These are phyloP conservation scores for Fusarium torulosum DNA, from an alignment of 2,329 filamentous ascomycete species.

Conservation along the genomic window DNA sequence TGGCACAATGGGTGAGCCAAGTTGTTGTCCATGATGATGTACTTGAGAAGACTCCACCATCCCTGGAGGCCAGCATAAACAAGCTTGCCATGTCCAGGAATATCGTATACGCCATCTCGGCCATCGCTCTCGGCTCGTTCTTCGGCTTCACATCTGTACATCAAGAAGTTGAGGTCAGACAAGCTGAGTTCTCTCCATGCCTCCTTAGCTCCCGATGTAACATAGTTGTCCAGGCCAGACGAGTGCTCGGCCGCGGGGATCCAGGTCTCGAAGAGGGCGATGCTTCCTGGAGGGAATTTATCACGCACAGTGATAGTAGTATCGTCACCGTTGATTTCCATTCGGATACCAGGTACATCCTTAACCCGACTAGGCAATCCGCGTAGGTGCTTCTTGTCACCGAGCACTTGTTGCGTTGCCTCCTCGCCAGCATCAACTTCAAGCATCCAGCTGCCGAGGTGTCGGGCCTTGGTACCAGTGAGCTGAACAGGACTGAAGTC, in stretches of 20 bases:
- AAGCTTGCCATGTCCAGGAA: conserved; percentile 85
- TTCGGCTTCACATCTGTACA: conserved; percentile 93
- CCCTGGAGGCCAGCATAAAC: conserved; percentile 98
- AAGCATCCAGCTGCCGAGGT: conserved; percentile 91
- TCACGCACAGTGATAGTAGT: conserved; percentile 85
- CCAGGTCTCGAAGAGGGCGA: conserved; percentile 96
- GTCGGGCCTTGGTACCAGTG: conserved; percentile 84
- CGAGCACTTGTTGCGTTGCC: conserved; percentile 71
- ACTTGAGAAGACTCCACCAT: conserved; percentile 93
- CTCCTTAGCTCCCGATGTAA: conserved; percentile 82
- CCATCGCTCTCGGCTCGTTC: conserved; percentile 83
- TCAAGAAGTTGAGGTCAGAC: conserved; percentile 88
- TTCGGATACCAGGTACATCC: conserved; percentile 77
- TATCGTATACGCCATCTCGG: conserved; percentile 86
- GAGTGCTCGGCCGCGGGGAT: conserved; percentile 89
- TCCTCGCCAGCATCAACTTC: conserved; percentile 85
- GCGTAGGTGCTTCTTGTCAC: conserved; percentile 77
- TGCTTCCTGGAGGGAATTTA: conserved; percentile 91
- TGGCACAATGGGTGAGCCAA: conserved; percentile 94
- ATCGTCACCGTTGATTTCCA: conserved; percentile 78
- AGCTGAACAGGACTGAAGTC: conserved; percentile 84
- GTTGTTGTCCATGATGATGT: conserved; percentile 89
- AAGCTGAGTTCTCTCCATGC: conserved; percentile 82
- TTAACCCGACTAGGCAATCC: conserved; percentile 88
- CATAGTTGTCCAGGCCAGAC: conserved; percentile 84